Evolutionary conservation across 2,329 filamentous ascomycete genomes (phyloP).

Genomic region (Phyllosticta citrichinensis): DNA sequence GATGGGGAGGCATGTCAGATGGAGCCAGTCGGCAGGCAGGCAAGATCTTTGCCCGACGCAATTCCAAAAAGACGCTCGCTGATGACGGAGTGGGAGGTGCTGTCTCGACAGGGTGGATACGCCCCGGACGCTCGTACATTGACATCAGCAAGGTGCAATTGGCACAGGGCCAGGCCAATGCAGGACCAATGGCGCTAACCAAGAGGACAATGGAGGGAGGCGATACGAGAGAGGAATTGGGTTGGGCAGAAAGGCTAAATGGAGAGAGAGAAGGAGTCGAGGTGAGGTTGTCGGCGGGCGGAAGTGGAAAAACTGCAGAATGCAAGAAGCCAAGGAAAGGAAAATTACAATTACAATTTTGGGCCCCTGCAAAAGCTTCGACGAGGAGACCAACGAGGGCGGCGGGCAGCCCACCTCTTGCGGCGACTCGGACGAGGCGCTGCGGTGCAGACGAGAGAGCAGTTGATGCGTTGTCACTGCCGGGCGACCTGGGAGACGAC

Average conservation of each 20-base stretch:
- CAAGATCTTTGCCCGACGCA: background rate
- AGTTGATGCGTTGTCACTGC: conserved; percentile 10
- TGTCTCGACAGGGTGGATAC: background rate
- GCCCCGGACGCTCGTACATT: background rate
- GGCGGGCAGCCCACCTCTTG: background rate
- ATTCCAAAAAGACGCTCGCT: background rate
- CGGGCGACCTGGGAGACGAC: conserved; percentile 5
- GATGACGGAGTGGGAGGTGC: background rate
- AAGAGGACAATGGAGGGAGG: background rate
- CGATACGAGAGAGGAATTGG: background rate
- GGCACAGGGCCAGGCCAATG: background rate
- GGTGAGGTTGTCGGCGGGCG: background rate
- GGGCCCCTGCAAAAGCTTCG: background rate
- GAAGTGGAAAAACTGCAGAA: too few species aligned
- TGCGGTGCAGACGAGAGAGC: conserved; percentile 3
- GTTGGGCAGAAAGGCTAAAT: background rate
- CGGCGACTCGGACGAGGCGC: conserved; percentile 3
- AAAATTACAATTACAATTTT: background rate
- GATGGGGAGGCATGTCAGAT: background rate
- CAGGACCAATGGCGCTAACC: background rate
- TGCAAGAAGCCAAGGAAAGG: background rate
- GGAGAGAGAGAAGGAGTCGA: background rate
- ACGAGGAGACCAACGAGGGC: background rate
- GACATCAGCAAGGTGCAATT: background rate
- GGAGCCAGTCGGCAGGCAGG: background rate